Evolutionary conservation across 257 asterid genomes (phyloP).

Genomic region (Thymus quinquecostatus): DNA sequence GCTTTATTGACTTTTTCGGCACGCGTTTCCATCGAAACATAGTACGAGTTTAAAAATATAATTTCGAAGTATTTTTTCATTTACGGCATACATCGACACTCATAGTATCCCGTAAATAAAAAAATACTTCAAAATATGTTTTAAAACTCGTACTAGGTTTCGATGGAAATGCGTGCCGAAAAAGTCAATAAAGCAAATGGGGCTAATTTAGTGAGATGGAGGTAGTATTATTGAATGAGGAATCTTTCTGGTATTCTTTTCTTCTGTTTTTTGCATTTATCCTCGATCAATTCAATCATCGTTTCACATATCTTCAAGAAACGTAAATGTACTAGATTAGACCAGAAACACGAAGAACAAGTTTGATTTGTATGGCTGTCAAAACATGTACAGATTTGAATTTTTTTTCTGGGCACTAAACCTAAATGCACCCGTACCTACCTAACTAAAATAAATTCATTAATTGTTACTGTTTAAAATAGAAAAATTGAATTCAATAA

Average conservation of each 20-base stretch:
- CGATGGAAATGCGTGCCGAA: too few relatives aligned
- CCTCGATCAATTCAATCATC: neutral
- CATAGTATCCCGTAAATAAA: too few relatives aligned
- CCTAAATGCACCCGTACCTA: conserved; percentile 26
- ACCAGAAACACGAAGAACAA: neutral
- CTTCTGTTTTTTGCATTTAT: neutral
- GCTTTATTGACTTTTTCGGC: too few relatives aligned
- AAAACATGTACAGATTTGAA: conserved; percentile 38
- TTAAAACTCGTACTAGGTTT: too few relatives aligned
- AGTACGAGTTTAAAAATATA: too few relatives aligned
- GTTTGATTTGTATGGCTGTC: conserved; percentile 23
- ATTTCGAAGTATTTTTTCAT: too few relatives aligned
- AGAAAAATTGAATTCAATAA: conserved; percentile 41
- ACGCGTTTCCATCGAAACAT: too few relatives aligned
- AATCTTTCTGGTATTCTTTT: neutral
- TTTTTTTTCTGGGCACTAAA: neutral
- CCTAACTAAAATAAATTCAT: neutral
- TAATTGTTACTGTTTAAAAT: neutral
- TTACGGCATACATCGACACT: too few relatives aligned
- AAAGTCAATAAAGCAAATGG: too few relatives aligned
- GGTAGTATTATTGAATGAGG: neutral
- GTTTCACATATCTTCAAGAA: neutral
- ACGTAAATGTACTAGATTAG: too few relatives aligned
- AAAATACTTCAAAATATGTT: too few relatives aligned
- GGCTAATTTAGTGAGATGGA: too few relatives aligned